Base-by-base conservation (phyloP, 306 rosid genomes). In the Clitoria ternatea region DNA sequence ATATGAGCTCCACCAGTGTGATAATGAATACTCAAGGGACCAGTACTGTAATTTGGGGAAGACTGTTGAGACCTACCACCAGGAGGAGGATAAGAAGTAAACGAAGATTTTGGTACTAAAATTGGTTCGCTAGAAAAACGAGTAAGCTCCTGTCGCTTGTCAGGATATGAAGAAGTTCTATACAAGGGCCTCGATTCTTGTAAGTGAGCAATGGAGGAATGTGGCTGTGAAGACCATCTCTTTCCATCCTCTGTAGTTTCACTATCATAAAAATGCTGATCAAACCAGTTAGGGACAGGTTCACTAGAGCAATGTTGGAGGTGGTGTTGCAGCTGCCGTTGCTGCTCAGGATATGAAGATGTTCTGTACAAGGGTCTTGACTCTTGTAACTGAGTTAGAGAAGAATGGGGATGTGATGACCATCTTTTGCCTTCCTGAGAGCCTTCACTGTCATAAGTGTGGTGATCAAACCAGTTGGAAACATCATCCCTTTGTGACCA, bases 311-410 rank as follows among this genome's bases (percentile, higher is more conserved):
- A 76, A 43, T 85, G 86, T 75, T 86, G 94, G 57, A 75, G 79
- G 17, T 42, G 68, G 61, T 66, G 67, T 32, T 74, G 79, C 48
- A 40, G 68, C 61, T 71, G 89, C 30, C 81, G 83, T 73, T 77
- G 95, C 78, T 84, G 97, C 49, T 93, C 98, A 54, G 98, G 93
- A 81, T 87, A 86, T 9, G 98, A 88, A 19, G 92, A 90, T 11
- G 97, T 82, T 86, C 96, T 85, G 77, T 83, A 88, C 82, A 93
- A 77, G 61, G 87, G 72, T 42, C 81, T 85, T 17, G 90, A 73
- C 40, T 90, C 96, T 49, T 61, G 65, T 10, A 80, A 62, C 55
- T 27, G 72, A 60, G 73, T 4, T 11, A 75, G 69, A 56, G 63
- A 77, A 52, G 86, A 80, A 77, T 85, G 85, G 9, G 90, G 91